Percentiles rank a stretch among this genome's conserved stretches.
These are phyloP conservation scores for Dryas octopetala DNA, from an alignment of 306 rosid genomes.

Conservation along the genomic window DNA sequence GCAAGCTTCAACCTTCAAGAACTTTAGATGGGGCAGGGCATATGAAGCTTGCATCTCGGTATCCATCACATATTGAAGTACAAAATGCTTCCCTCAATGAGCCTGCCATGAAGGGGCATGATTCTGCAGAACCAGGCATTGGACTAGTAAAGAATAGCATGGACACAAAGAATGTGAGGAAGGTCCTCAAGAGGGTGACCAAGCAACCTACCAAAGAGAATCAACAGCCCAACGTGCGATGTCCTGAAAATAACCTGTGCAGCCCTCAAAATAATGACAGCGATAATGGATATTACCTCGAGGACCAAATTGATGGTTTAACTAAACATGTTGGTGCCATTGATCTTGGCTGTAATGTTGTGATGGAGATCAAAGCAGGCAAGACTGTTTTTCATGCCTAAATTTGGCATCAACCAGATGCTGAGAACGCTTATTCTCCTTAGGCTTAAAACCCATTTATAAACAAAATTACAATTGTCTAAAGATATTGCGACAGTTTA, in stretches of 20 bases:
- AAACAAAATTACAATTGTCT: not conserved
- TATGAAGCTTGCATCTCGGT: not conserved
- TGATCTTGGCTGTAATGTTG: slow-evolving; percentile 14
- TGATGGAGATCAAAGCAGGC: slow-evolving; percentile 12
- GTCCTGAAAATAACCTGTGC: not conserved
- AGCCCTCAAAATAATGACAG: slow-evolving; percentile 8
- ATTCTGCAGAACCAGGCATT: too few relatives aligned
- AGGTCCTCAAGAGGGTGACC: not conserved
- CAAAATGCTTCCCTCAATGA: not conserved
- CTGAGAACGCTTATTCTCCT: not conserved
- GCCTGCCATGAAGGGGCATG: not conserved
- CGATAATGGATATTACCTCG: slow-evolving; percentile 22
- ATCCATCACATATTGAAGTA: not conserved
- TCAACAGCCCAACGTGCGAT: not conserved
- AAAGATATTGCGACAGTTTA: not conserved
- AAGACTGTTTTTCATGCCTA: not conserved
- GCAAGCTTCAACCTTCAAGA: slow-evolving; percentile 26
- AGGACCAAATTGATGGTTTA: slow-evolving; percentile 27
- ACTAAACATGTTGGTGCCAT: slow-evolving; percentile 15
- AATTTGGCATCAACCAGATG: not conserved
- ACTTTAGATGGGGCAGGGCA: not conserved
- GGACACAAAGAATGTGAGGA: too few relatives aligned
- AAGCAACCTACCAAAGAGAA: slow-evolving; percentile 2
- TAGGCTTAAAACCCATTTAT: not conserved
- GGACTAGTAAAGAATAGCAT: too few relatives aligned